Evolutionary conservation across 148 eudicot species (phyloP).

Genomic region (Dianthus caryophyllus): DNA sequence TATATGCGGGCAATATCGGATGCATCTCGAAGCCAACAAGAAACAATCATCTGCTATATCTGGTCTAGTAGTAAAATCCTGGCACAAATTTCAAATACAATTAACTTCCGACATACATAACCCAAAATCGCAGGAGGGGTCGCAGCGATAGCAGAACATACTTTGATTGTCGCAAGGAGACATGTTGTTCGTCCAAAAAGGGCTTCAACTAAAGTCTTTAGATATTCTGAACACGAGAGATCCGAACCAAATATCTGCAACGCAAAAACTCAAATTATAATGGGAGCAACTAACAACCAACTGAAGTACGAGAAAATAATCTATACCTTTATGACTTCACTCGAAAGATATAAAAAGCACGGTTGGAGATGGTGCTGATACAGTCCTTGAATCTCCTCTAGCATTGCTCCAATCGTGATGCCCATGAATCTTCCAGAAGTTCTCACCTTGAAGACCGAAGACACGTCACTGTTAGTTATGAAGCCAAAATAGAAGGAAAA

Average conservation of each 20-base stretch:
- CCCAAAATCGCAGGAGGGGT: background rate
- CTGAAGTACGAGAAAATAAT: constrained; percentile 8
- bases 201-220: constrained; percentile 76
- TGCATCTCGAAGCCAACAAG: constrained; percentile 90
- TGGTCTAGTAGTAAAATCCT: constrained; percentile 93
- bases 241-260: constrained; percentile 96
- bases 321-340: constrained; percentile 94
- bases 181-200: constrained; percentile 81
- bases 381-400: constrained; percentile 89
- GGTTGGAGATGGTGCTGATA: constrained; percentile 92
- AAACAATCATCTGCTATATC: constrained; percentile 99
- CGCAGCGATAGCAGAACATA: constrained; percentile 20
- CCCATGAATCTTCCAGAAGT: constrained; percentile 96
- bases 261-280: constrained; percentile 18
- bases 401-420: constrained; percentile 88
- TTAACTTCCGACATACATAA: background rate
- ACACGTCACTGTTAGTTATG: constrained; percentile 11
- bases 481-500: background rate
- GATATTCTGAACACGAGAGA: constrained; percentile 80
- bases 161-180: constrained; percentile 75
- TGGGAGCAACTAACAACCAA: constrained; percentile 8
- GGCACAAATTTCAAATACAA: constrained; percentile 24
- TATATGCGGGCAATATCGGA: constrained; percentile 93
- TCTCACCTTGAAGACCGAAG: constrained; percentile 57
- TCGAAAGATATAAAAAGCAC: constrained; percentile 95